Evolutionary conservation across 345 rosid species (phyloP), one percentile per base, ranked within the genome.

Genomic region (Turritis glabra): DNA sequence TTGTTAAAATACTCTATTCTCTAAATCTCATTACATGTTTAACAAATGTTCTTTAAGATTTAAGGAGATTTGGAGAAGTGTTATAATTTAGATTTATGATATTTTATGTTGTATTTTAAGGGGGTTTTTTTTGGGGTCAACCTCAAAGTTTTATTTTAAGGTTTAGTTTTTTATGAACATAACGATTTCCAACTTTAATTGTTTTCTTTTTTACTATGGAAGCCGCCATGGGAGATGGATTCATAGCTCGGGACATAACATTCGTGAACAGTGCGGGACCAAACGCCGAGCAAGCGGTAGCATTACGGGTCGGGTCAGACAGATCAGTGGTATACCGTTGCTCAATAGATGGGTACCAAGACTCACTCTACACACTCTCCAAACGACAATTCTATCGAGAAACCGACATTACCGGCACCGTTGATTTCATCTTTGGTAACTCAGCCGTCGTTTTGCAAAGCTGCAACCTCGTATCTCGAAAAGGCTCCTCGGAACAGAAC

Each of bases 371-470:
- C 68, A 85, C 84, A 18, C 88, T 81, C 55, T 84, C 91, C 2
- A 87, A 85, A 58, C 74, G 85, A 18, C 86, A 86, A 17, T 86
- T 86, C 80, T 86, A 84, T 57, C 48, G 88, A n/a, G 86, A 86
- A 3, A 62, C 71, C 2, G 81, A 80, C 35, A 57, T 86, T 3
- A 56, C 32, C 5, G 90, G 88, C 9, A 81, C 88, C 9, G 84
- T 89, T 0, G 95, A 87, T 63, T 87, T 89, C 81, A 89, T 89
- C 21, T 89, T 89, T 48, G 95, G 86, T 9, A 87, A 89, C 32
- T 82, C 91, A 0, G 91, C 90, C 0, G 91, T 77, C 6, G 86
- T 89, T 33, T 62, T 89, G 18, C 95, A 89, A 53, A 83, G 75
- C 52, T 89, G 94, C 68, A 72, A 75, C 63, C 78, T 89, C 51